Evolutionary conservation across 768 basidiomycete genomes (phyloP), one percentile per base, ranked within the genome.

Genomic region (Mycena latifolia): DNA sequence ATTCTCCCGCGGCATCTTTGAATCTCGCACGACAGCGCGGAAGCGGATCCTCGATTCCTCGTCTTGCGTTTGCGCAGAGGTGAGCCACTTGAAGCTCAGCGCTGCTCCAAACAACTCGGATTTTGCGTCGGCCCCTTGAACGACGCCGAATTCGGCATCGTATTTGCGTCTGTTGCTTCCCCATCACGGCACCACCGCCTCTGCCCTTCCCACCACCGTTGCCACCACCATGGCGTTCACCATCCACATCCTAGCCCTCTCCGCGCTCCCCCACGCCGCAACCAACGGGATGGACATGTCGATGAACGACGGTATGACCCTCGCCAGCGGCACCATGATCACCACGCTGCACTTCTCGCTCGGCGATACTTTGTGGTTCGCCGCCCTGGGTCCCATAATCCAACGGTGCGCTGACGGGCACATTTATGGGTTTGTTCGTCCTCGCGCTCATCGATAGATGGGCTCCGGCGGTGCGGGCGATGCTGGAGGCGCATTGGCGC

Each of bases 401-500:
- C 27, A 71, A 76, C 0, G 89, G 91, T 0, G 86, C 92, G 6
- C 87, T 94, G 75, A 81, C 87, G 4, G 94, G 93, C 12, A 82
- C 94, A 0, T 94, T 92, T 67, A 80, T 96, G 17, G 95, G 88
- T 0, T 73, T 97, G 17, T 90, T 95, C 72, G 60, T 96, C 63
- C 83, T 96, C 3, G 90, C 86, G 0, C 66, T 95, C 2, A 77
- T 92, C 25, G 92, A 95, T 35, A 77, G 95, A 41, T 94, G 91
- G 88, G 73, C 94, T n/a, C 79, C 83, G 0, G 89, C 88, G 1
- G 80, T 89, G 47, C 75, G 89, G 46, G 79, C 79, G 0, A 77
- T 89, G 17, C 88, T 89, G 73, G 86, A 88, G 72, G 76, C 69
- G 0, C 81, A 86, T 65, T 94, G 92, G 90, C 66, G 70, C 5